Base-by-base conservation (phyloP, 2,329 filamentous ascomycete genomes). In the Juglanconis oblonga region DNA sequence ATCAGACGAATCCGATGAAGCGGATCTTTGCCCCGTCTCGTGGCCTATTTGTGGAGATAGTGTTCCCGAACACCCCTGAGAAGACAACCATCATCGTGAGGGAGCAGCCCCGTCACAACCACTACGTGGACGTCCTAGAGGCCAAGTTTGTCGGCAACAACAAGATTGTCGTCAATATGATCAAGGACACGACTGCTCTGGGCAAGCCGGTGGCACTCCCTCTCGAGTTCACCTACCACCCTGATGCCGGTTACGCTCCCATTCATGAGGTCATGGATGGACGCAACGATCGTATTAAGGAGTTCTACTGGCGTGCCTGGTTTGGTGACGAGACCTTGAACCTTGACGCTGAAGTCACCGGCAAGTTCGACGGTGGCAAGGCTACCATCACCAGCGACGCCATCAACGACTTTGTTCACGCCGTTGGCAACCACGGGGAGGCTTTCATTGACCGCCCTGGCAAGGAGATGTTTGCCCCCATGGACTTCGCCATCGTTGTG, bases 271-370 rank as follows among this genome's bases (percentile, higher is more conserved):
- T 98, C 64, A 99, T 99, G 95, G 86, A 92, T 40, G 89, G 86
- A 58, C 92, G 95, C 71, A 99, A 99, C 73, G 94, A 99, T 72
- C 90, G 92, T 65, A 98, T 99, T 81, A 99, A 99, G 82, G 91
- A 97, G 76, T 99, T 99, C 75, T 99, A 99, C 83, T 99, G 96
- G 87, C 88, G 88, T 67, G 88, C 96, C 66, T 99, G 95, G 95
- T 99, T 99, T 69, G 95, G 92, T 47, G 84, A 93, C 62, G 93
- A 97, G 70, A 77, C 83, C 48, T 83, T 96, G 54, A 88, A 96
- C 58, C 90, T 97, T 58, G 89, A 97, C 69, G 88, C 90, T 14
- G 82, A 91, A 40, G 90, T 97, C 55, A 93, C 91, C 5, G 89
- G 91, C 71, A 88, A 87, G 67, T 99, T 99, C 71, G 91, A 95